Evolutionary conservation across 495 filamentous ascomycete species (phyloP), one percentile per base, ranked within the genome.

Genomic region (Penicillium pancosmium): DNA sequence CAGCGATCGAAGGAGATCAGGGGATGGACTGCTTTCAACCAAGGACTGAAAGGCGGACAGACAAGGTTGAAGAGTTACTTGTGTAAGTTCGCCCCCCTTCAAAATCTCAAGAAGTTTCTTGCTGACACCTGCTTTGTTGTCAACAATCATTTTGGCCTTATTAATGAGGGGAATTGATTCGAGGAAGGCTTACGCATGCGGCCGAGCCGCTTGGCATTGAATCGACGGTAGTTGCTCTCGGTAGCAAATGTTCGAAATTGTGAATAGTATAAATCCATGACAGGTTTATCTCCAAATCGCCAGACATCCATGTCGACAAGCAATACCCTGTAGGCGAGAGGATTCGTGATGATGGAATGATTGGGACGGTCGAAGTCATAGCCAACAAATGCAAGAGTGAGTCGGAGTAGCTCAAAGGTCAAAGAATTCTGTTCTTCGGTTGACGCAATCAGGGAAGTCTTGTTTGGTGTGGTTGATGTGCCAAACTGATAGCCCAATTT

Each of bases 301-400:
- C 94, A 98, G 38, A 88, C 84, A 62, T 98, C 93, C 63, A 91
- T 85, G 74, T 98, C 94, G 43, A 98, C 90, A 21, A 98, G 78
- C 33, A 98, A 80, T 43, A 96, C 84, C 48, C 95, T 85, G 73
- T 96, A 98, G 4, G 94, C 94, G 35, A 98, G 79, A 2, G 94
- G 92, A 67, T 98, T 98, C 60, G 93, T 90, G 70, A 98, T 96
- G 60, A 97, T 88, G 11, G 92, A 96, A 43, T 91, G 87, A 61
- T 89, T 84, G 15, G 91, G 89, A 51, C 86, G 81, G 52, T 86
- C 77, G 64, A 85, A 85, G 33, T 90, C 83, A 68, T 93, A 98
- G 4, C 94, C 94, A 53, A 97, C 85, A 69, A 97, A 98, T 19
- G 80, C 82, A 36, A 98, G 80, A 31, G 97, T 86, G 46, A 91